A percentile compares a stretch with the other conserved stretches of the same genome.
phyloP scores from a whole-genome alignment of 768 basidiomycete species.

The Collybia sordida region DNA sequence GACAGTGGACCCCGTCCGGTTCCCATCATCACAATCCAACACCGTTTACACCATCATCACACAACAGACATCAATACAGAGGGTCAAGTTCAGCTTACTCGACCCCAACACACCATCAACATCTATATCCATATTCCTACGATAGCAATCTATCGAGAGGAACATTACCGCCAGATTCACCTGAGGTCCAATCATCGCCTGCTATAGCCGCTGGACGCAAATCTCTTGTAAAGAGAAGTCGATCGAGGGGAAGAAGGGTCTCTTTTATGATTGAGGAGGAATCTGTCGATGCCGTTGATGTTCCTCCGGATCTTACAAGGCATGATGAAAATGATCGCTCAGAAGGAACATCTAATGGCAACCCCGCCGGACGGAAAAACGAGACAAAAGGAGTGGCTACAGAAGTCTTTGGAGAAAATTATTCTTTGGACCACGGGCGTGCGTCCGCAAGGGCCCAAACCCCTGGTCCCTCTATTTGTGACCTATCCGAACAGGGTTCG shows the following conservation, averaged over 20 bases:
- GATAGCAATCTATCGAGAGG: slow-evolving; percentile 46
- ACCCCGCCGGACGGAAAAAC: background rate
- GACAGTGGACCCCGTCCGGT: slow-evolving; percentile 23
- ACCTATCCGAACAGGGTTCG: background rate
- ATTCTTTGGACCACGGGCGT: slow-evolving; percentile 3
- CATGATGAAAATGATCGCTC: background rate
- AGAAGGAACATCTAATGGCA: background rate
- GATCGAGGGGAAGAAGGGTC: slow-evolving; percentile 53
- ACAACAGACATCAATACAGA: slow-evolving; percentile 22
- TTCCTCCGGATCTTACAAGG: background rate
- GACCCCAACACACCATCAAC: slow-evolving; percentile 37
- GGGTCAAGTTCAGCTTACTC: slow-evolving; percentile 23
- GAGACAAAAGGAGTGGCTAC: slow-evolving; percentile 14
- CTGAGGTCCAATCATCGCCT: slow-evolving; percentile 39
- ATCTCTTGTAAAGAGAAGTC: slow-evolving; percentile 46
- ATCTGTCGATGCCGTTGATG: slow-evolving; percentile 12
- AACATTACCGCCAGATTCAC: slow-evolving; percentile 54
- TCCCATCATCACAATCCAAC: slow-evolving; percentile 19
- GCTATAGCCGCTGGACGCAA: slow-evolving; percentile 26
- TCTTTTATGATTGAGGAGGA: slow-evolving; percentile 47
- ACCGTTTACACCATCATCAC: slow-evolving; percentile 29
- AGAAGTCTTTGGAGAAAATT: background rate
- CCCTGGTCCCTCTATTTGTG: slow-evolving; percentile 22
- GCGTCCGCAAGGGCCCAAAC: slow-evolving; percentile 26
- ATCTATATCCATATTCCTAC: slow-evolving; percentile 37